A percentile compares a stretch with the other conserved stretches of the same genome.
Evolutionary conservation across 2,329 filamentous ascomycete genomes (phyloP).

Genomic region (Alternaria arbusti): DNA sequence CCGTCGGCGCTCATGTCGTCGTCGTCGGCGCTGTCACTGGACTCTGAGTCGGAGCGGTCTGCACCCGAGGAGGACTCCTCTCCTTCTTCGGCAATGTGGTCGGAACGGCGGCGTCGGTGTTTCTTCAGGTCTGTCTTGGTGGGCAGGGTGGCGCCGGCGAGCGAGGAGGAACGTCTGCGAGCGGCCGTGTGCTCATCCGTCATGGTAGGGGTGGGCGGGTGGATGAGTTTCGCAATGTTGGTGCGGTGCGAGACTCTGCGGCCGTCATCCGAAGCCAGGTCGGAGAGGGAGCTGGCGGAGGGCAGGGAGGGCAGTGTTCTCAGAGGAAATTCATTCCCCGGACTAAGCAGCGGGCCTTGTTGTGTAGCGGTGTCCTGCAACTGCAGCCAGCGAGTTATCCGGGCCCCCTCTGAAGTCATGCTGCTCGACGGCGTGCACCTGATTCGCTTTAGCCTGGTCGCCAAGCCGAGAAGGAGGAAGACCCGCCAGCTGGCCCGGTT

Average conservation of each 20-base stretch:
- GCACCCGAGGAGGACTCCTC: conserved; percentile 36
- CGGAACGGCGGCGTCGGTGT: conserved; percentile 36
- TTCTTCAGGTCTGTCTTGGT: conserved; percentile 31
- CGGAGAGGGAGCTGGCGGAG: conserved; percentile 35
- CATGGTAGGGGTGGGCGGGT: conserved; percentile 41
- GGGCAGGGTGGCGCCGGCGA: conserved; percentile 36
- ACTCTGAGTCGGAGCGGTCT: conserved; percentile 38
- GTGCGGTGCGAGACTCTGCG: conserved; percentile 15
- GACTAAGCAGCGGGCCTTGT: conserved; percentile 37
- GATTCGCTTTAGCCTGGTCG: conserved; percentile 20
- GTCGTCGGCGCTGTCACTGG: conserved; percentile 58
- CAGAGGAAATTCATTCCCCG: conserved; percentile 47
- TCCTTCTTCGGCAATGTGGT: conserved; percentile 45
- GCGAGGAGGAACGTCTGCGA: conserved; percentile 44
- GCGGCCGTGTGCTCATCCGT: conserved; percentile 38
- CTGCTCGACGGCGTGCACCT: conserved; percentile 20
- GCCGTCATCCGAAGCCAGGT: conserved; percentile 28
- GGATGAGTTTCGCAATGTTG: conserved; percentile 37
- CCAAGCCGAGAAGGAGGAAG: conserved; percentile 5
- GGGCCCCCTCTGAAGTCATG: conserved; percentile 28
- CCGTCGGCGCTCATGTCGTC: conserved; percentile 71
- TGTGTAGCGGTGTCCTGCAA: conserved; percentile 32
- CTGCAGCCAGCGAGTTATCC: conserved; percentile 42
- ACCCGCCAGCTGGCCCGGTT: conserved; percentile 5
- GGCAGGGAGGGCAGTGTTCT: conserved; percentile 44